Evolutionary conservation across 257 asterid genomes (phyloP), one percentile per base, ranked within the genome.

Genomic region (Solanum sejunctum): DNA sequence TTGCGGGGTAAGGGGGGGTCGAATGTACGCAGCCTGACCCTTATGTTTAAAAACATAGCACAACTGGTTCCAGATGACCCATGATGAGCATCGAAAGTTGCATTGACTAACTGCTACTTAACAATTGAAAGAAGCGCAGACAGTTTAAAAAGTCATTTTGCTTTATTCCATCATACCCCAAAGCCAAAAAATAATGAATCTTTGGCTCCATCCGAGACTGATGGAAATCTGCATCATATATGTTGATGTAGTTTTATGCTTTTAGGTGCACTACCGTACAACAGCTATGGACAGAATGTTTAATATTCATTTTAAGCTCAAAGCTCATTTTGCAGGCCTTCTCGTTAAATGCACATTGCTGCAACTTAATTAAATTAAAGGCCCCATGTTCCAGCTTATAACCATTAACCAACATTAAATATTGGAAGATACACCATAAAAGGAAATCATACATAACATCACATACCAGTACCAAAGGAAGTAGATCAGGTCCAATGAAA

Each of bases 401-500:
- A 49, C 10, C 71, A 57, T 45, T 21, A 70, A 63, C 20, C 49
- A 79, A 75, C 84, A 64, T 83, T 12, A 52, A 36, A 17, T 64
- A 36, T 41, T 17, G 56, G 12, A 45, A 71, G 39, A 82, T 84
- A 63, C 12, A 36, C 4, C 47, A 75, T 47, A 32, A 64, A 55
- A 81, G 36, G 81, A 84, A 32, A 61, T 70, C 79, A 36, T 52
- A 39, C 54, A 28, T 10, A 49, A 41, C 54, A 66, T 51, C 10
- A 26, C 70, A 21, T 93, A 94, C 99, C 96, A 91, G 89, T 86
- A 92, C 97, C 12, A 85, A 83, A 61, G 93, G 94, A 80, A 93
- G 87, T 67, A 92, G 51, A 86, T 91, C 97, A 16, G 98, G 89
- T 67, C 89, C 97, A 21, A 95, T 66, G 82, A 93, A 94, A 86